Percentiles rank a stretch among this genome's conserved stretches.
Conservation (phyloP, 148 eudicot genomes). For the Rhododendron griersonianum region DNA sequence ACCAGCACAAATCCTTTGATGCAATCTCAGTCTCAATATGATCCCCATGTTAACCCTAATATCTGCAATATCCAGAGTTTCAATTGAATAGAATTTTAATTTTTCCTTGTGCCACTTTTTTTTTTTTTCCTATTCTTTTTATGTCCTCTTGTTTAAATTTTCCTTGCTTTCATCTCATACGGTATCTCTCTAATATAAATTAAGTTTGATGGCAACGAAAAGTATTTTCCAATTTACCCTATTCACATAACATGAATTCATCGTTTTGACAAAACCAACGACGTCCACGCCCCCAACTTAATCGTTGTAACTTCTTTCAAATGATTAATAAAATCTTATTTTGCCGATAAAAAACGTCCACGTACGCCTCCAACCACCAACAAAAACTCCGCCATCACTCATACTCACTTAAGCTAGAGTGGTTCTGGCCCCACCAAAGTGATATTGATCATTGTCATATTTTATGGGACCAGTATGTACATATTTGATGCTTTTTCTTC, state of each 20-base stretch:
- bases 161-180: neutral
- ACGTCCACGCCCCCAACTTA: too few species aligned
- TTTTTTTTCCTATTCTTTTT: neutral
- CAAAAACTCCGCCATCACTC: slow-evolving; percentile 5
- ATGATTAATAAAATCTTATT: too few species aligned
- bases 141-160: neutral
- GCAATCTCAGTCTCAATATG: neutral
- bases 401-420: neutral
- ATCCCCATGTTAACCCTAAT: neutral
- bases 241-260: neutral
- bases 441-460: neutral
- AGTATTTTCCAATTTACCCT: neutral
- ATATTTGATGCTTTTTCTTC: neutral
- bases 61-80: neutral
- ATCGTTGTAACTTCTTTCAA: too few species aligned
- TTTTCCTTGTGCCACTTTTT: neutral
- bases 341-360: neutral
- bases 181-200: neutral
- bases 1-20: neutral
- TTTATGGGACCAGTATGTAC: neutral
- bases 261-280: neutral
- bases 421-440: neutral
- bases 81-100: neutral
- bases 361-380: slow-evolving; percentile 11
- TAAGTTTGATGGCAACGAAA: neutral